Percentiles rank a stretch among this genome's conserved stretches.
Conservation (phyloP, 441 rosid genomes). For the Raphanus hybrid region DNA sequence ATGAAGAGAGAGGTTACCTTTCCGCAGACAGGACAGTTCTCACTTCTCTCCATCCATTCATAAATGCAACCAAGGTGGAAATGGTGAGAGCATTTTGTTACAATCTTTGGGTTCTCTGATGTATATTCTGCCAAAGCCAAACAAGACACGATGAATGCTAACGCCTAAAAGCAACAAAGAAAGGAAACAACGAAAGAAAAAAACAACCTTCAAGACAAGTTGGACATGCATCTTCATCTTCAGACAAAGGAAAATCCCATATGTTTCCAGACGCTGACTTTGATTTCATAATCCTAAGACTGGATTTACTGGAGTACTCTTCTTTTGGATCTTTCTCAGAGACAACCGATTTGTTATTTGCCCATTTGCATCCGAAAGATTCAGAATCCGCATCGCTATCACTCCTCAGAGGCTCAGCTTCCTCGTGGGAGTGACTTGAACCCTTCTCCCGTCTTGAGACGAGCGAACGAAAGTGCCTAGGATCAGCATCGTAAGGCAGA, state of each 20-base stretch:
- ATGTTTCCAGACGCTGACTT: constrained; percentile 56
- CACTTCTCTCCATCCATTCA: constrained; percentile 89
- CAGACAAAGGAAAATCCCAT: constrained; percentile 54
- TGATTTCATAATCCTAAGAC: constrained; percentile 60
- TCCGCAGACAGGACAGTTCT: constrained; percentile 82
- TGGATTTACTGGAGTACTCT: constrained; percentile 56
- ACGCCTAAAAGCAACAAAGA: not conserved
- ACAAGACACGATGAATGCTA: not conserved
- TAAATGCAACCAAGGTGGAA: constrained; percentile 82
- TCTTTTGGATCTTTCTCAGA: constrained; percentile 74
- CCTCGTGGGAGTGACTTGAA: constrained; percentile 66
- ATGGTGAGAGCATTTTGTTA: constrained; percentile 72
- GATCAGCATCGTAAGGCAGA: constrained; percentile 86
- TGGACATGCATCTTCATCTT: constrained; percentile 92
- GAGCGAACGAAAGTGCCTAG: constrained; percentile 58
- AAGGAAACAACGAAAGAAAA: not conserved
- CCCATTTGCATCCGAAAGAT: constrained; percentile 72
- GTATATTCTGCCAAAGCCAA: constrained; percentile 59
- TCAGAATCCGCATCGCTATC: constrained; percentile 65
- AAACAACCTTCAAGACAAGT: constrained; percentile 87
- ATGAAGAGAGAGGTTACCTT: constrained; percentile 51
- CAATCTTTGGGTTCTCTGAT: constrained; percentile 70
- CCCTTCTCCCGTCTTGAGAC: constrained; percentile 83
- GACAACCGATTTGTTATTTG: constrained; percentile 41
- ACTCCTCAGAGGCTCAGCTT: constrained; percentile 78